Percentiles rank a stretch among this genome's conserved stretches.
These are phyloP conservation scores for Exophiala viscosa DNA, from an alignment of 2,329 filamentous ascomycete genomes.

Conservation along the genomic window DNA sequence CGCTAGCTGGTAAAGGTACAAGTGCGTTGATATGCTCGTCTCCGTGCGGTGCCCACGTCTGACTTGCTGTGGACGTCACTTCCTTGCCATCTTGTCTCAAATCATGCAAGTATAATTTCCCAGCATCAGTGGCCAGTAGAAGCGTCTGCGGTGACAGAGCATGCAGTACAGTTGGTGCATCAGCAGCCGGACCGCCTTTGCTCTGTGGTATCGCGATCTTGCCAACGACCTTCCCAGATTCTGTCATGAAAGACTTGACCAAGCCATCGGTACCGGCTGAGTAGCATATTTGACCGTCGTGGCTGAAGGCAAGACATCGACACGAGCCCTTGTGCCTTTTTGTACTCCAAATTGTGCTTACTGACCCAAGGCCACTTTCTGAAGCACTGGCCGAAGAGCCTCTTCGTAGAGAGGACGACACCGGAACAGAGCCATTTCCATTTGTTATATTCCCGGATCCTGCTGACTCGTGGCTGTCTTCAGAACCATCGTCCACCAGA, in stretches of 20 bases:
- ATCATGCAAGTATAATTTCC: constrained; percentile 83
- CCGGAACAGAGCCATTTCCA: constrained; percentile 12
- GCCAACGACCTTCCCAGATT: constrained; percentile 65
- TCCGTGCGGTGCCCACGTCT: constrained; percentile 75
- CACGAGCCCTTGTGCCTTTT: constrained; percentile 92
- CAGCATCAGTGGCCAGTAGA: constrained; percentile 85
- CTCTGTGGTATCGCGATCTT: constrained; percentile 71
- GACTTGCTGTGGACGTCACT: constrained; percentile 54
- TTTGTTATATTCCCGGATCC: constrained; percentile 9
- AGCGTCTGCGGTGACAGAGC: constrained; percentile 82
- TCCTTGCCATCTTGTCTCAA: constrained; percentile 49
- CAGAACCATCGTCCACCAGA: constrained; percentile 14
- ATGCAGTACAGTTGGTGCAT: constrained; percentile 77
- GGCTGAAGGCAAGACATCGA: constrained; percentile 70
- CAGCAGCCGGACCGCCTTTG: constrained; percentile 34
- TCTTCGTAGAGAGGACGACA: constrained; percentile 23
- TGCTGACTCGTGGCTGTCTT: constrained; percentile 11
- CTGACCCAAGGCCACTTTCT: constrained; percentile 65
- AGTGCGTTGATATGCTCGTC: constrained; percentile 90
- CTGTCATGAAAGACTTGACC: constrained; percentile 57
- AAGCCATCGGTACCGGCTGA: constrained; percentile 61
- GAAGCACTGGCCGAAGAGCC: constrained; percentile 38
- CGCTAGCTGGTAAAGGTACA: constrained; percentile 73
- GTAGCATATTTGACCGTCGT: constrained; percentile 68
- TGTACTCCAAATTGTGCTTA: constrained; percentile 83